phyloP scores from a whole-genome alignment of 2,329 filamentous ascomycete genomes.

The Podosphaera fusca region DNA sequence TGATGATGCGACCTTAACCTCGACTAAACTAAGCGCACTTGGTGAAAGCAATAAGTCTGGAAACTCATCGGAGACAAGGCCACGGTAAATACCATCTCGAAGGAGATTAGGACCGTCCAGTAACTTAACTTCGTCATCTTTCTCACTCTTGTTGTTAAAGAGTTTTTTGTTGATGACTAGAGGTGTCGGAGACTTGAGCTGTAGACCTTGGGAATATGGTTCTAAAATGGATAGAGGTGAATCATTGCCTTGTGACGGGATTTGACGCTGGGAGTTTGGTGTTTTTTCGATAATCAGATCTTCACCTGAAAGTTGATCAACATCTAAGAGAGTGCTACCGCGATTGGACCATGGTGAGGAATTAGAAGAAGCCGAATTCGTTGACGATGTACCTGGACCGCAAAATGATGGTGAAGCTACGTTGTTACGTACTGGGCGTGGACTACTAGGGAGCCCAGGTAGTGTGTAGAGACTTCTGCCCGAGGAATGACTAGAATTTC shows the following conservation, averaged over 20 bases:
- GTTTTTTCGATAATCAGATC: not conserved
- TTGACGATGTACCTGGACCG: not conserved
- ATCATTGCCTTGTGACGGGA: not conserved
- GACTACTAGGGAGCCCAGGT: not conserved
- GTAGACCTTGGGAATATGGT: constrained; percentile 1
- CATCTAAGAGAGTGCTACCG: not conserved
- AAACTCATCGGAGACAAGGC: constrained; percentile 65
- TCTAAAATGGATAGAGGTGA: not conserved
- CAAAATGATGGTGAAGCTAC: not conserved
- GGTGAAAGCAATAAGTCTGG: constrained; percentile 69
- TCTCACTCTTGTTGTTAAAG: not conserved
- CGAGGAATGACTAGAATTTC: not conserved
- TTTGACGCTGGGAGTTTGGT: not conserved
- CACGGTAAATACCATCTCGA: constrained; percentile 39
- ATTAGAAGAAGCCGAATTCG: not conserved
- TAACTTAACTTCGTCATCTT: not conserved
- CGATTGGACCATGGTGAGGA: not conserved
- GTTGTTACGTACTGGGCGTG: not conserved
- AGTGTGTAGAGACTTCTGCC: not conserved
- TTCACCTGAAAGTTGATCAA: not conserved
- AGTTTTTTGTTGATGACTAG: constrained; percentile 19
- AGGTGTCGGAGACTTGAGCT: constrained; percentile 21
- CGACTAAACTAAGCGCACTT: constrained; percentile 67
- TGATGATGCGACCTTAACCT: constrained; percentile 75
- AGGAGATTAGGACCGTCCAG: not conserved